Percentiles rank a stretch among this genome's conserved stretches.
These are phyloP conservation scores for Fonsecaea erecta DNA, from an alignment of 2,329 filamentous ascomycete genomes.

Conservation along the genomic window DNA sequence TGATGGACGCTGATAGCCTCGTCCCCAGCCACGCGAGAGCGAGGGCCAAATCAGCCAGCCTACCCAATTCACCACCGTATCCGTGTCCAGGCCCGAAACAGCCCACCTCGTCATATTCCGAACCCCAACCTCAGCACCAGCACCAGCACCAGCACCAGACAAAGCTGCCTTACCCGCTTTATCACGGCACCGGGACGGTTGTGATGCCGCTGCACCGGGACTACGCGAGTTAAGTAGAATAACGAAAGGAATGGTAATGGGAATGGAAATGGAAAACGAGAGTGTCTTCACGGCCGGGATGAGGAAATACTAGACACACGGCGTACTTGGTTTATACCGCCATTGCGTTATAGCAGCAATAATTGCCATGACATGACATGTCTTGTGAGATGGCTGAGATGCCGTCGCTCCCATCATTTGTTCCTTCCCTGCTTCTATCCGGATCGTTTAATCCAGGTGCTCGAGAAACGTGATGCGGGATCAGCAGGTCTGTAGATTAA, in stretches of 20 bases:
- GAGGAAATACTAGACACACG: too few relatives aligned
- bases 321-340: too few relatives aligned
- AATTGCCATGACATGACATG: too few relatives aligned
- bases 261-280: too few relatives aligned
- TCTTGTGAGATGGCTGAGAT: too few relatives aligned
- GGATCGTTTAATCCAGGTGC: too few relatives aligned
- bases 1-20: not conserved
- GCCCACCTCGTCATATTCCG: not conserved
- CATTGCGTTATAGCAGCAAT: too few relatives aligned
- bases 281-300: not conserved
- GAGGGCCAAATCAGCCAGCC: not conserved
- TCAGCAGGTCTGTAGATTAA: too few relatives aligned
- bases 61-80: not conserved
- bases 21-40: not conserved
- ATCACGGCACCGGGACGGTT: not conserved
- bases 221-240: not conserved
- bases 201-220: slow-evolving; percentile 10
- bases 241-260: not conserved
- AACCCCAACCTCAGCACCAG: not conserved
- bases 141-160: not conserved
- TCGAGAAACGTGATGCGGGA: too few relatives aligned
- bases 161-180: not conserved
- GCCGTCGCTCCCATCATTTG: too few relatives aligned
- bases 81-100: not conserved
- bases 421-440: too few relatives aligned